Conservation (phyloP, 176 grass and related monocot genomes). For the Areca catechu region DNA sequence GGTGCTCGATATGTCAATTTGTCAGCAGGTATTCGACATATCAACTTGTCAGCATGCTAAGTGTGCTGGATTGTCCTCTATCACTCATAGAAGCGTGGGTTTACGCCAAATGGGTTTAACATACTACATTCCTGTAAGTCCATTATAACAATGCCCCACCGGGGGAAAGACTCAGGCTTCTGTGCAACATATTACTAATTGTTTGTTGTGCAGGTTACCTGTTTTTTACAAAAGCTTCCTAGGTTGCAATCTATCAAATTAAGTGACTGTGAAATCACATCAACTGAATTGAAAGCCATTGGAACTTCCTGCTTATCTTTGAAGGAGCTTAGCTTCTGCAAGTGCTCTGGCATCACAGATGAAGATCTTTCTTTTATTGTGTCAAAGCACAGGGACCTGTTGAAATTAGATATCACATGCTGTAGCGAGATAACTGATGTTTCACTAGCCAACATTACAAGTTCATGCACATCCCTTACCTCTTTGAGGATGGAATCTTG, state of each 20-base stretch:
- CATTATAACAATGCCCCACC: slow-evolving; percentile 4
- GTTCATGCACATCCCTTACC: slow-evolving; percentile 54
- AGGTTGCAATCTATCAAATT: slow-evolving; percentile 56
- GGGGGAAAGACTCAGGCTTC: not conserved
- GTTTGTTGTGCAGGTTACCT: slow-evolving; percentile 41
- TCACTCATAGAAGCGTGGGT: slow-evolving; percentile 33
- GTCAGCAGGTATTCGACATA: slow-evolving; percentile 56
- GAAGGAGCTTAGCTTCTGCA: slow-evolving; percentile 69
- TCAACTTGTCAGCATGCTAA: slow-evolving; percentile 49
- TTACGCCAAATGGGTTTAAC: slow-evolving; percentile 52
- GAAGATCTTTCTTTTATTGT: slow-evolving; percentile 47
- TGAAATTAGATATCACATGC: slow-evolving; percentile 75
- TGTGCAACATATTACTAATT: slow-evolving; percentile 3
- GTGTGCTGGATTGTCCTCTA: slow-evolving; percentile 35
- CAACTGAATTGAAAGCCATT: slow-evolving; percentile 44
- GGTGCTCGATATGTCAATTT: slow-evolving; percentile 64
- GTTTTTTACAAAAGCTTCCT: slow-evolving; percentile 31
- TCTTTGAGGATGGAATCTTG: slow-evolving; percentile 93
- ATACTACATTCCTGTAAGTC: slow-evolving; percentile 57
- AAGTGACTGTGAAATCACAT: slow-evolving; percentile 57
- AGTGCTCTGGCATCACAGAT: slow-evolving; percentile 69
- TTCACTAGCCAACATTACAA: slow-evolving; percentile 55
- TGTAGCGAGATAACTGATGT: slow-evolving; percentile 63
- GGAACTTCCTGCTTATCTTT: slow-evolving; percentile 46
- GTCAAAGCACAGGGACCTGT: slow-evolving; percentile 48